Base-by-base conservation (phyloP, 345 rosid genomes). In the Balakata baccata region DNA sequence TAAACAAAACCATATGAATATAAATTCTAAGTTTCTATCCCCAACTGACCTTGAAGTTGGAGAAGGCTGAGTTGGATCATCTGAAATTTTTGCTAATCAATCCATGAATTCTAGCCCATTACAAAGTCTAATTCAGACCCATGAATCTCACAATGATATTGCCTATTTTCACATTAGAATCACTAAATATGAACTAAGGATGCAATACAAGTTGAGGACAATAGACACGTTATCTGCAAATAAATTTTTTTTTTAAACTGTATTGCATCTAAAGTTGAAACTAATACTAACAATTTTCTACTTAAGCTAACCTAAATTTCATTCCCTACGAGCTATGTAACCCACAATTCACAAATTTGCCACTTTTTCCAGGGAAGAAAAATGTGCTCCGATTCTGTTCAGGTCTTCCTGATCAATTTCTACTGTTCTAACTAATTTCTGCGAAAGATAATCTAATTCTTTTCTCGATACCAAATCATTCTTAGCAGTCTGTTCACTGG, bases 371-470 rank as follows among this genome's bases (percentile, higher is more conserved):
- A 89, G 77, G 20, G 90, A 80, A 59, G 82, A 79, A 79, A 87
- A 86, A 74, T 86, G 86, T 18, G 68, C 75, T 72, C 86, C 78
- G 18, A 92, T 73, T 41, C 66, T 77, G 52, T 60, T 68, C 61
- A 89, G 82, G 49, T 77, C 75, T 84, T 88, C 89, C 79, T 83
- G 90, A 56, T 87, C 93, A 54, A 90, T 84, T 78, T 86, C 90
- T 64, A 74, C 74, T 9, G 80, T 72, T 53, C 71, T 83, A 53
- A 81, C 64, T 63, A 86, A 75, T 81, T 85, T 83, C 22, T 81
- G 88, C 8, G 64, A 68, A 51, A 38, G 34, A 79, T 68, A 73
- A 12, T 62, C 77, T 6, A 80, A 62, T 70, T 62, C 80, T 67
- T 79, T 84, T 64, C 47, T 66, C 18, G 71, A 38, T 66, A 69